phyloP scores from a whole-genome alignment of 192 early-diverging fungal genomes.

The Oehlia diaphana region DNA sequence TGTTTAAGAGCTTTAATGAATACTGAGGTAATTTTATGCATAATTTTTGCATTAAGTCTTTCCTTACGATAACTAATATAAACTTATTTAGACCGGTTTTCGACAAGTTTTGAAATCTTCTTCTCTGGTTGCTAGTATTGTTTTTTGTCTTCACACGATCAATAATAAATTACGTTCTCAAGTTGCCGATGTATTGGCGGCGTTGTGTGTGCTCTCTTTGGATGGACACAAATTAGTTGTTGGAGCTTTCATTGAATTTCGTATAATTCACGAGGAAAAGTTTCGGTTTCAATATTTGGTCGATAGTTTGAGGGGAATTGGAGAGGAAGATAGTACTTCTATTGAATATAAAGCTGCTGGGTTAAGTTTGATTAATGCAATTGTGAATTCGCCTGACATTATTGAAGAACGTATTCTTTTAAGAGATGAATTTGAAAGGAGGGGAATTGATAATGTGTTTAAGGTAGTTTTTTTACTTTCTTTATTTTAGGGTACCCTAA shows the following conservation, averaged over 20 bases:
- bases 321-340: neutral
- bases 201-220: slow-evolving; percentile 49
- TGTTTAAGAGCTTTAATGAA: slow-evolving; percentile 53
- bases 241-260: slow-evolving; percentile 46
- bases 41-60: neutral
- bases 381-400: slow-evolving; percentile 45
- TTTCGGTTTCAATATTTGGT: slow-evolving; percentile 57
- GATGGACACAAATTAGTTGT: slow-evolving; percentile 47
- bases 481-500: neutral
- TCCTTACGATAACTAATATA: neutral
- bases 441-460: slow-evolving; percentile 51
- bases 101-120: slow-evolving; percentile 39
- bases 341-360: slow-evolving; percentile 46
- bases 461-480: slow-evolving; percentile 25
- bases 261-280: slow-evolving; percentile 48
- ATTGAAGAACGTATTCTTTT: slow-evolving; percentile 49
- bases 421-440: slow-evolving; percentile 48
- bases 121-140: slow-evolving; percentile 39
- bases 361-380: slow-evolving; percentile 47
- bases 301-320: slow-evolving; percentile 33
- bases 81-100: slow-evolving; percentile 45
- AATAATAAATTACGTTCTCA: slow-evolving; percentile 48
- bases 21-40: slow-evolving; percentile 39
- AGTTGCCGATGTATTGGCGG: slow-evolving; percentile 47
- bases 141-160: slow-evolving; percentile 37